Percentiles rank a stretch among this genome's conserved stretches.
These are phyloP conservation scores for Penicillium waksmanii DNA, from an alignment of 495 filamentous ascomycete species.

Conservation along the genomic window DNA sequence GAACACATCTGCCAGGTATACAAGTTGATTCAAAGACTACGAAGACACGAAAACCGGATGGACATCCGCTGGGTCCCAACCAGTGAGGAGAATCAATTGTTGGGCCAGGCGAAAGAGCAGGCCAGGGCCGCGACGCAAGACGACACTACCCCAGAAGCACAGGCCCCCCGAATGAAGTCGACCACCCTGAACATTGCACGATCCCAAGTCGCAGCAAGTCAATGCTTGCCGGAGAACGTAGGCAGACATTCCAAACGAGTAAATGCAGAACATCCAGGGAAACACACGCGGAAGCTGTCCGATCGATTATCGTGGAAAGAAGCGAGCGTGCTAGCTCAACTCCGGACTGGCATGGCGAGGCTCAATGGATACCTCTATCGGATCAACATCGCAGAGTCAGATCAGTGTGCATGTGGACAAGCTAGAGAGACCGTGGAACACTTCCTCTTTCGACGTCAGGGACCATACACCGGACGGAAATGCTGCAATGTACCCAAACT, in stretches of 20 bases:
- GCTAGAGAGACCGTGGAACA: constrained; percentile 5
- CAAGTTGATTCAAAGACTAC: too few relatives aligned
- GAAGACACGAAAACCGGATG: constrained; percentile 24
- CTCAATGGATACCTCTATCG: constrained; percentile 36
- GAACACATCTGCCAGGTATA: too few relatives aligned
- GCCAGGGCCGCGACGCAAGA: constrained; percentile 24
- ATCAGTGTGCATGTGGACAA: not conserved
- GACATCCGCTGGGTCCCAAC: constrained; percentile 18
- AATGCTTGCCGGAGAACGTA: constrained; percentile 19
- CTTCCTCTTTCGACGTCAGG: too few relatives aligned
- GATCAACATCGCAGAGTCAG: too few relatives aligned
- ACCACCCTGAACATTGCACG: constrained; percentile 22
- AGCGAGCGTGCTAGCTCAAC: constrained; percentile 34
- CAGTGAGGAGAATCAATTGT: constrained; percentile 22
- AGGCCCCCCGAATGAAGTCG: constrained; percentile 18
- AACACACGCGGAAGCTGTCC: constrained; percentile 20
- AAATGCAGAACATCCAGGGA: constrained; percentile 33
- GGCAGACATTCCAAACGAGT: constrained; percentile 33
- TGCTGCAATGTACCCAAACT: too few relatives aligned
- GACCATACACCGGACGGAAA: too few relatives aligned
- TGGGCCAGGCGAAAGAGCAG: constrained; percentile 31
- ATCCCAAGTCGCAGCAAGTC: constrained; percentile 14
- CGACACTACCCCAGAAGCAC: constrained; percentile 15
- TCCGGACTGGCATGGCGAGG: constrained; percentile 39
- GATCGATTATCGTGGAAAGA: constrained; percentile 30